These are phyloP conservation scores for Fusarium tanahbumbuense DNA, from an alignment of 2,329 filamentous ascomycete species.

Conservation along the genomic window DNA sequence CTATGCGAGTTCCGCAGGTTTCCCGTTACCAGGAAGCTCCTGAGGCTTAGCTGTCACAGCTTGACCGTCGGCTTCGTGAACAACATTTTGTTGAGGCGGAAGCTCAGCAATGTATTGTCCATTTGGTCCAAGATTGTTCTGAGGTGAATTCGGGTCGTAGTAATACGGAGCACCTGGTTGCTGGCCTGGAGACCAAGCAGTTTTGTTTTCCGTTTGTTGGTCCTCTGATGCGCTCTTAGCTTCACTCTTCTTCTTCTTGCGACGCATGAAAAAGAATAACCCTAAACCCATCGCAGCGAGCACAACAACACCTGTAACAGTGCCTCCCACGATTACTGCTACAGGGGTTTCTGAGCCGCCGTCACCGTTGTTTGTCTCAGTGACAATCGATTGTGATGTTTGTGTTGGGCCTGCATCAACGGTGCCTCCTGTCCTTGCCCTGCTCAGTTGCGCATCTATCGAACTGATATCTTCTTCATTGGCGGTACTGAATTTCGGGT, in stretches of 20 bases:
- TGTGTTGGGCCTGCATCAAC: background rate
- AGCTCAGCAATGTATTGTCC: background rate
- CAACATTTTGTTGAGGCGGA: background rate
- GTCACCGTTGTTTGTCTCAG: background rate
- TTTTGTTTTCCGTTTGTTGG: slow-evolving; percentile 6
- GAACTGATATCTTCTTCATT: slow-evolving; percentile 11
- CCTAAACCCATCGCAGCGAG: background rate
- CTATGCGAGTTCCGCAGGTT: slow-evolving; percentile 22
- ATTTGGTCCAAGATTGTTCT: background rate
- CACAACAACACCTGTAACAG: slow-evolving; percentile 9
- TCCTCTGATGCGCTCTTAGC: background rate
- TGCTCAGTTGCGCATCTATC: background rate
- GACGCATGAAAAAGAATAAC: slow-evolving; percentile 6
- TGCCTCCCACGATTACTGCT: slow-evolving; percentile 26
- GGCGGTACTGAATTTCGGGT: slow-evolving; percentile 1
- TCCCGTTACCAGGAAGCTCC: slow-evolving; percentile 11
- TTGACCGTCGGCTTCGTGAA: slow-evolving; percentile 23
- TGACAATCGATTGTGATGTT: background rate
- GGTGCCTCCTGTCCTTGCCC: background rate
- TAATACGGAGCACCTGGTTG: background rate
- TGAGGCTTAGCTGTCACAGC: slow-evolving; percentile 15
- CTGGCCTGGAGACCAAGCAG: slow-evolving; percentile 1
- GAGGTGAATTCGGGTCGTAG: slow-evolving; percentile 6
- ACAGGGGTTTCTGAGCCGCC: slow-evolving; percentile 1
- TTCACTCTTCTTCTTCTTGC: slow-evolving; percentile 16